Conservation (phyloP, 1,284 basidiomycete species). For the Hortiboletus rubellus region DNA sequence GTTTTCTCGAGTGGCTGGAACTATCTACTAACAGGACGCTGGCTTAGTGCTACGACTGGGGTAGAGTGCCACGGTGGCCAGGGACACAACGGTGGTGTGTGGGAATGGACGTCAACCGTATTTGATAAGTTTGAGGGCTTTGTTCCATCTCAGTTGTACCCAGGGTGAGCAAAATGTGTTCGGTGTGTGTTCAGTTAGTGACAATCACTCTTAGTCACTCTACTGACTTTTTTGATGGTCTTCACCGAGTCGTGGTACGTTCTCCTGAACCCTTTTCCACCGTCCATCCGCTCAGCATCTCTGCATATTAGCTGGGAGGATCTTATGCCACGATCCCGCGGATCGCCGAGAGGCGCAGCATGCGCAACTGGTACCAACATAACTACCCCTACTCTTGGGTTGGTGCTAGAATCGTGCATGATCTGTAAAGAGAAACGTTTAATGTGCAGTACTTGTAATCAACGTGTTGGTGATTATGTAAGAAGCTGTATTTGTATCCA, state of each 20-base stretch:
- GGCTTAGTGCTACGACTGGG: conserved; percentile 60
- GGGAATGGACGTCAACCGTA: conserved; percentile 94
- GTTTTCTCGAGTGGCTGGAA: background rate
- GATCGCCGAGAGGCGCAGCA: conserved; percentile 70
- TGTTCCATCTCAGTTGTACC: conserved; percentile 74
- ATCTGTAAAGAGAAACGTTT: conserved; percentile 35
- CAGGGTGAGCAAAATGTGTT: conserved; percentile 52
- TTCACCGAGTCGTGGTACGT: conserved; percentile 81
- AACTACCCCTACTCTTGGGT: conserved; percentile 77
- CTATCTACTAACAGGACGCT: conserved; percentile 7
- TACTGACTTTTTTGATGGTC: conserved; percentile 86
- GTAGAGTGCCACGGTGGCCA: conserved; percentile 45
- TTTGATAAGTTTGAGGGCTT: conserved; percentile 79
- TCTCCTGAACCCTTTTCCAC: background rate
- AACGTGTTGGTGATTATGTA: conserved; percentile 17
- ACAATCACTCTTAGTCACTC: conserved; percentile 60
- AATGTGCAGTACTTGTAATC: conserved; percentile 13
- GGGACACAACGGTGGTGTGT: conserved; percentile 93
- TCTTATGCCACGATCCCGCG: conserved; percentile 88
- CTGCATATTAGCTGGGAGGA: conserved; percentile 75
- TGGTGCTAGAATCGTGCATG: conserved; percentile 73
- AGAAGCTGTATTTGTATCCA: conserved; percentile 1
- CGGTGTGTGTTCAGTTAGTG: background rate
- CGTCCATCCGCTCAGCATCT: conserved; percentile 2
- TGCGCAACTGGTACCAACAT: conserved; percentile 85